Evolutionary conservation across 2,329 filamentous ascomycete species (phyloP), one percentile per base, ranked within the genome.

Genomic region (Coleophoma eucalyptorum): DNA sequence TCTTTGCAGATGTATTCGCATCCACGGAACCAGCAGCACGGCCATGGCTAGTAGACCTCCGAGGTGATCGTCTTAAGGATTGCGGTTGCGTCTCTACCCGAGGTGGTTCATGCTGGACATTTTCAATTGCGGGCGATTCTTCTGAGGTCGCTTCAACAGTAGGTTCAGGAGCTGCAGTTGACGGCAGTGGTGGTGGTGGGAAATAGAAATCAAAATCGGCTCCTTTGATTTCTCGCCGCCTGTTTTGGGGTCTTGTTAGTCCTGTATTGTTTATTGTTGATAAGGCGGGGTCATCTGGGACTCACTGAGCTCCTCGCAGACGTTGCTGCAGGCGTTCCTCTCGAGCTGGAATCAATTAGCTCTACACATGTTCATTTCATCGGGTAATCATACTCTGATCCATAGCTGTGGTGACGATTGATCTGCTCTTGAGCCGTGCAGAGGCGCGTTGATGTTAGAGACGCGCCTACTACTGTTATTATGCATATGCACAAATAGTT

Each of bases 251-350:
- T 81, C 15, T 46, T 42, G 40, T 55, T 31, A 49, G 51, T 45
- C 6, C 26, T 3, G 26, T 26, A 6, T 26, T 26, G 43, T 13
- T 42, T 43, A 41, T 5, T 0, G 15, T 41, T 51, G 42, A 53
- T 46, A 21, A 40, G 37, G n/a, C n/a, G n/a, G 13, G 20, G 31
- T 10, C 13, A 2, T 26, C 12, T 26, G 11, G 47, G 32, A 65
- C 78, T 57, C 73, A 84, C 81, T 81, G 79, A 40, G 82, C 81
- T 54, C 83, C 83, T 55, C 83, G 81, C 64, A 86, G 78, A 63
- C 83, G 81, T 69, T 83, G 76, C 55, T 81, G 80, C 70, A 85
- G 76, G 62, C 81, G 80, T 64, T 83, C 80, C 58, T 81, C 78
- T 58, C 82, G 80, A 62, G 74, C 77, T 80, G 34, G 19, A 41